phyloP scores from a whole-genome alignment of 2,329 filamentous ascomycete species.

The Beauveria caledonica region DNA sequence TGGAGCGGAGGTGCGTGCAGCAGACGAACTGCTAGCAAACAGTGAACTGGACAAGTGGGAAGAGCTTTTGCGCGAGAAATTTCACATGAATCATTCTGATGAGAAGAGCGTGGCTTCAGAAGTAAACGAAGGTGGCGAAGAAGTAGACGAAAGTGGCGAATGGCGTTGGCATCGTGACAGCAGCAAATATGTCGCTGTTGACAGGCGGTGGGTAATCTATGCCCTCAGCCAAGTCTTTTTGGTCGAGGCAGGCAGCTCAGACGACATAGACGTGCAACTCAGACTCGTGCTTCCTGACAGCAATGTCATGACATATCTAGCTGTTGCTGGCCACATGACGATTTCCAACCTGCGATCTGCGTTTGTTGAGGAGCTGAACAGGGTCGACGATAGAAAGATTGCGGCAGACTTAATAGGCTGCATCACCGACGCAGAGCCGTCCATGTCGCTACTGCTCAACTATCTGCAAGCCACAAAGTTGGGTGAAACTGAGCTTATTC shows the following conservation, averaged over 20 bases:
- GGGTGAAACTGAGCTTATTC: constrained; percentile 56
- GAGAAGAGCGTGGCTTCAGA: constrained; percentile 9
- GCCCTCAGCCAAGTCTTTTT: constrained; percentile 54
- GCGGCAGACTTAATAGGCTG: constrained; percentile 55
- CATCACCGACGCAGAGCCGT: constrained; percentile 57
- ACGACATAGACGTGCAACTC: constrained; percentile 25
- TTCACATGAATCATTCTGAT: constrained; percentile 29
- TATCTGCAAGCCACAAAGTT: constrained; percentile 60
- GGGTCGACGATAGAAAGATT: constrained; percentile 36
- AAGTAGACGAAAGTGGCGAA: constrained; percentile 25
- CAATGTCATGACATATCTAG: constrained; percentile 50
- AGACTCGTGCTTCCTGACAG: constrained; percentile 38
- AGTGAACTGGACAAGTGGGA: constrained; percentile 44
- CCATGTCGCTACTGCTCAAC: constrained; percentile 56
- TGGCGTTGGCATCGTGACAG: constrained; percentile 43
- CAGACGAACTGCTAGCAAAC: constrained; percentile 39
- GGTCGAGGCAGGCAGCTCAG: constrained; percentile 37
- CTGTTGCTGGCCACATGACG: constrained; percentile 52
- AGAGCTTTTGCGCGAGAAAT: constrained; percentile 38
- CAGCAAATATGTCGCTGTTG: constrained; percentile 43
- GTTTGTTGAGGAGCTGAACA: constrained; percentile 40
- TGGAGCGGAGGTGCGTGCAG: constrained; percentile 34
- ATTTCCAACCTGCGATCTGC: constrained; percentile 50
- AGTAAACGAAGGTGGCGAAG: constrained; percentile 25
- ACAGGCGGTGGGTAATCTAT: constrained; percentile 58